Base-by-base conservation (phyloP, 306 rosid species). In the Castanospermum australe region DNA sequence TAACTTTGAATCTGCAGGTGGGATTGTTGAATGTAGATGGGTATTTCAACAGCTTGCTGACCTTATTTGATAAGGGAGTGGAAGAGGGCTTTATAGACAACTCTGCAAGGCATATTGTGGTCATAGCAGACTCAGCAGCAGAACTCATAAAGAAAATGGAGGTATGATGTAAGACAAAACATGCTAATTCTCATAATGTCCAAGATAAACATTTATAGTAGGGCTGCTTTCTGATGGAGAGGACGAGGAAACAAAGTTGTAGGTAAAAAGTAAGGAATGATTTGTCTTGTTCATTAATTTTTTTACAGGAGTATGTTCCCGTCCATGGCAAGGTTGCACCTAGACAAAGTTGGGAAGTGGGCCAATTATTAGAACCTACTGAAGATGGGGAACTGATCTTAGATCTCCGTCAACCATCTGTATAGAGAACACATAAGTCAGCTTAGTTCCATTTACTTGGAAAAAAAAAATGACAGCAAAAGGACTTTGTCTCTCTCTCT, bases 1-100 rank as follows among this genome's bases (percentile, higher is more conserved):
- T 38, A 70, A 70, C 12, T 57, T 45, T 80, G 50, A 59, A 47
- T 76, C 28, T 82, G 77, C 83, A 90, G 94, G 92, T 90, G 75
- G 94, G 94, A 21, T 79, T 90, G 84, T 80, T 90, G 77, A 90
- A 90, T 63, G 90, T 90, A 51, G 87, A 90, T 15, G 94, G 94
- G 36, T 90, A 90, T 80, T 90, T 84, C 80, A 82, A 88, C 82
- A 77, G 84, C 81, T 79, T 90, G 81, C 79, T 90, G 62, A 83
- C 79, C 78, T 86, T 90, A 57, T 88, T 90, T 77, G 92, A 90
- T 63, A 86, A 86, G 84, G 94, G 92, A 79, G 94, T 88, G 47
- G 89, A 86, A 81, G 94, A 90, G 75, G 92, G 94, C 56, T 90
- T 90, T 47, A 88, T 90, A 83, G 80, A 85, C 67, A 74, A 67